These are phyloP conservation scores for Corynespora cassiicola DNA, from an alignment of 2,329 filamentous ascomycete genomes.

Conservation along the genomic window DNA sequence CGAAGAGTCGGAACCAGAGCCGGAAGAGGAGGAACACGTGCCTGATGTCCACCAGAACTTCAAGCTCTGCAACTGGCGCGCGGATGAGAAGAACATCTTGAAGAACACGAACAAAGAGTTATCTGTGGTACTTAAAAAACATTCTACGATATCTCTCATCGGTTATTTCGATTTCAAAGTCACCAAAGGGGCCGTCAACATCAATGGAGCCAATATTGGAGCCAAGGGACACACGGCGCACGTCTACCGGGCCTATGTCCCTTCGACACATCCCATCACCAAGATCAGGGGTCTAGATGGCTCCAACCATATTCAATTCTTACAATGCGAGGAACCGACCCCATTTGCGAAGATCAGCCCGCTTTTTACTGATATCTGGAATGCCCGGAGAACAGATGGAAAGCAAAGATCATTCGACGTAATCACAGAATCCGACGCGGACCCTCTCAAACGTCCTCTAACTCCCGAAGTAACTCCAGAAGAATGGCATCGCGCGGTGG, in stretches of 20 bases:
- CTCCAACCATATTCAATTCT: conserved; percentile 55
- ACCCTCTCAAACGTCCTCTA: conserved; percentile 35
- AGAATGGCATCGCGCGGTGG: conserved; percentile 56
- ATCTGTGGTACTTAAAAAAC: conserved; percentile 34
- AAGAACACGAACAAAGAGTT: conserved; percentile 32
- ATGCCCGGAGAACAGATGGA: conserved; percentile 45
- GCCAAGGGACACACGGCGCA: conserved; percentile 30
- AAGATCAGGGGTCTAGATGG: conserved; percentile 66
- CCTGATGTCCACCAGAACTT: conserved; percentile 21
- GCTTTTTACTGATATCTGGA: conserved; percentile 72
- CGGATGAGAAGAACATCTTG: conserved; percentile 24
- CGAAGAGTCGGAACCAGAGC: conserved; percentile 24
- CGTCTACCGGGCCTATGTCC: conserved; percentile 66
- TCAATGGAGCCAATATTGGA: conserved; percentile 70
- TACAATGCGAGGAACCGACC: conserved; percentile 54
- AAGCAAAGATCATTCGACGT: conserved; percentile 37
- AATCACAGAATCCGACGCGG: conserved; percentile 33
- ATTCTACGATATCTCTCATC: conserved; percentile 50
- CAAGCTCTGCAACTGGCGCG: conserved; percentile 41
- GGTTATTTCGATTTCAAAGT: conserved; percentile 74
- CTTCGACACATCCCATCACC: conserved; percentile 73
- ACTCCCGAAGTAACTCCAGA: conserved; percentile 63
- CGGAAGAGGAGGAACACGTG: conserved; percentile 14
- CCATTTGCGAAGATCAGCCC: conserved; percentile 68
- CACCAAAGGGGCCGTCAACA: conserved; percentile 65